Percentiles rank a stretch among this genome's conserved stretches.
phyloP scores from a whole-genome alignment of 2,329 filamentous ascomycete genomes.

The Aureobasidium vineae region DNA sequence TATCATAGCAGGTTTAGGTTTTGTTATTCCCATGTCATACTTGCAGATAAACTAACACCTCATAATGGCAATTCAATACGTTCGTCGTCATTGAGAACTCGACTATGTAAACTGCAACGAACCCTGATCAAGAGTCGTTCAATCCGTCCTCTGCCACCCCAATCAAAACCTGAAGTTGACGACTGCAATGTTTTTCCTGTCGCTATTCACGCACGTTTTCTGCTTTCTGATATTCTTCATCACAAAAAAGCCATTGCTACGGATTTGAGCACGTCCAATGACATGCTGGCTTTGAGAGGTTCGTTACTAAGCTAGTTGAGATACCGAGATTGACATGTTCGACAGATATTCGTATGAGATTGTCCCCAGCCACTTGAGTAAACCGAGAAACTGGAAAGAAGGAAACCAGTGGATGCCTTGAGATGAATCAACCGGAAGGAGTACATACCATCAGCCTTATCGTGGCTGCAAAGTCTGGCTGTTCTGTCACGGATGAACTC shows the following conservation, averaged over 20 bases:
- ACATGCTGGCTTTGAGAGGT: not conserved
- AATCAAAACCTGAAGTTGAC: not conserved
- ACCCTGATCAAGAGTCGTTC: not conserved
- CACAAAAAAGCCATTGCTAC: constrained; percentile 5
- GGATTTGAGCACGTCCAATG: not conserved
- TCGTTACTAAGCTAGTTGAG: not conserved
- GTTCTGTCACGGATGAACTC: not conserved
- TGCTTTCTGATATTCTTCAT: constrained; percentile 20
- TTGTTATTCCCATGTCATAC: not conserved
- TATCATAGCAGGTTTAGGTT: not conserved
- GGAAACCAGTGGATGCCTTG: too few species aligned
- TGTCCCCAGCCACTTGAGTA: not conserved
- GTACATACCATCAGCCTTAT: not conserved
- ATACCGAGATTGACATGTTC: not conserved
- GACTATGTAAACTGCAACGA: not conserved
- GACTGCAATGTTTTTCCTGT: constrained; percentile 17
- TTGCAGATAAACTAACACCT: not conserved
- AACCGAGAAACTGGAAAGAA: not conserved
- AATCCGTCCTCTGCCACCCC: not conserved
- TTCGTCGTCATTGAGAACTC: constrained; percentile 1
- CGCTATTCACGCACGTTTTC: constrained; percentile 21
- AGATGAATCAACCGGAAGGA: not conserved
- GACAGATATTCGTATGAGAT: not conserved
- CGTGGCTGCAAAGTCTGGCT: not conserved
- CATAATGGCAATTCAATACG: constrained; percentile 3